Evolutionary conservation across 495 filamentous ascomycete genomes (phyloP).

Genomic region (Penicillium psychrofluorescens): DNA sequence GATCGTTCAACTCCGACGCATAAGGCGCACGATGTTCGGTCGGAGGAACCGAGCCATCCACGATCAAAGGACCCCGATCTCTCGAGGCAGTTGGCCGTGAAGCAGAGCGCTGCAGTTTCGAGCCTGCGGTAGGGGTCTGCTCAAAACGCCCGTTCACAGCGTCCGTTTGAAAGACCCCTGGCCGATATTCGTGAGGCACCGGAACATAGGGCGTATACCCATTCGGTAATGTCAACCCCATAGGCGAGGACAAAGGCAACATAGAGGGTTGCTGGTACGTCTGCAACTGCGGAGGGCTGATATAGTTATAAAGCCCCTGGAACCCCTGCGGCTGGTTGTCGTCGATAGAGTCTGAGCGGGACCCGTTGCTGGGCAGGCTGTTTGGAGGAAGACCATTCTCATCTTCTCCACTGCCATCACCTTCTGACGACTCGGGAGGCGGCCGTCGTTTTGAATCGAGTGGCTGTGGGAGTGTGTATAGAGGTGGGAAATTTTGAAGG

Average conservation of each 20-base stretch:
- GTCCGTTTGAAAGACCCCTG: conserved; percentile 15
- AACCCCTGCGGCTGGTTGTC: conserved; percentile 51
- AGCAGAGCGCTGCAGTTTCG: conserved; percentile 11
- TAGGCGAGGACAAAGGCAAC: conserved; percentile 38
- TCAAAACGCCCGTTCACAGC: conserved; percentile 8
- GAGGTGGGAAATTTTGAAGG: conserved; percentile 27
- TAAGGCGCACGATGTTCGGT: conserved; percentile 23
- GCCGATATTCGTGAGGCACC: conserved; percentile 32
- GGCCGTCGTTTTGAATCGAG: conserved; percentile 22
- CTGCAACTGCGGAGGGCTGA: conserved; percentile 50
- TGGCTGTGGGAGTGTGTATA: conserved; percentile 29
- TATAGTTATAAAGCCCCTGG: conserved; percentile 49
- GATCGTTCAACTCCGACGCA: conserved; percentile 22
- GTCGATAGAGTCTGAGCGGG: conserved; percentile 36
- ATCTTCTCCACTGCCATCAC: conserved; percentile 31
- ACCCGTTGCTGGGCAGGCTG: conserved; percentile 28
- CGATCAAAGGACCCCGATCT: conserved; percentile 36
- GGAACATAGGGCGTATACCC: conserved; percentile 38
- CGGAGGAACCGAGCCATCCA: conserved; percentile 37
- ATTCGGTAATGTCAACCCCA: conserved; percentile 40
- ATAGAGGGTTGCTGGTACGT: conserved; percentile 38
- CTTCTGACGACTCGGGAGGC: conserved; percentile 27
- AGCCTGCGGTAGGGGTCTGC: conserved; percentile 7
- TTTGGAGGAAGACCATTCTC: conserved; percentile 35
- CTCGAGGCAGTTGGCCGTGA: conserved; percentile 17